Evolutionary conservation across 768 basidiomycete genomes (phyloP).

Genomic region (Auricularia sp.): DNA sequence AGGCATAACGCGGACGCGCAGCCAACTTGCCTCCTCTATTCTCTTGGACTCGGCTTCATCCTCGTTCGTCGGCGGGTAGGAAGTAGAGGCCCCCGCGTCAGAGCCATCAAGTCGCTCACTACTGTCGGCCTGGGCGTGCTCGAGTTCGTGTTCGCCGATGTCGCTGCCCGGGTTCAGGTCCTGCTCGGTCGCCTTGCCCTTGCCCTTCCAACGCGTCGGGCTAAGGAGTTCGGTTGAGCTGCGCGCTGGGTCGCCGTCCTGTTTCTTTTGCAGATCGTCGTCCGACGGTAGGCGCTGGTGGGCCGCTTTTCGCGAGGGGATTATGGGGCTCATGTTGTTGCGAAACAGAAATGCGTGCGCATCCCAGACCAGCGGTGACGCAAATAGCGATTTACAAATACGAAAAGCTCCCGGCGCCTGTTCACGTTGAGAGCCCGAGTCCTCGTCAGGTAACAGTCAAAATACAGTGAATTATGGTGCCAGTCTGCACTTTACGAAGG

Average conservation of each 20-base stretch:
- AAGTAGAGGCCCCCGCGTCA: conserved; percentile 16
- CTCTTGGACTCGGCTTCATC: conserved; percentile 58
- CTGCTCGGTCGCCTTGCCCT: conserved; percentile 14
- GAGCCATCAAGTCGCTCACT: conserved; percentile 20
- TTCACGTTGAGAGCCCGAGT: too few species aligned
- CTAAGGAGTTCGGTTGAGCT: background rate
- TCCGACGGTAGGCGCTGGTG: conserved; percentile 1
- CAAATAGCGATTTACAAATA: background rate
- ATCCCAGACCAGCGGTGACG: background rate
- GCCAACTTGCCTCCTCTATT: conserved; percentile 54
- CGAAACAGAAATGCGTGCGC: background rate
- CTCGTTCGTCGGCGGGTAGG: conserved; percentile 60
- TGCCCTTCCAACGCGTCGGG: conserved; percentile 14
- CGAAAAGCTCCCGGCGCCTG: too few species aligned
- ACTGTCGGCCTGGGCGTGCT: conserved; percentile 20
- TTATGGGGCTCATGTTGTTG: background rate
- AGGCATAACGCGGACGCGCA: background rate
- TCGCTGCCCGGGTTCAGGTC: conserved; percentile 23
- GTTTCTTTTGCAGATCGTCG: background rate
- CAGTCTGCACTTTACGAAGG: too few species aligned
- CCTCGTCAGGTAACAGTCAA: too few species aligned
- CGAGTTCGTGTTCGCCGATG: conserved; percentile 17
- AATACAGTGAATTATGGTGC: too few species aligned
- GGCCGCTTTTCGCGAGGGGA: background rate
- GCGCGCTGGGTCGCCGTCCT: background rate